Percentiles rank a stretch among this genome's conserved stretches.
Conservation (phyloP, 768 basidiomycete genomes). For the Thelephora aurantiotincta region DNA sequence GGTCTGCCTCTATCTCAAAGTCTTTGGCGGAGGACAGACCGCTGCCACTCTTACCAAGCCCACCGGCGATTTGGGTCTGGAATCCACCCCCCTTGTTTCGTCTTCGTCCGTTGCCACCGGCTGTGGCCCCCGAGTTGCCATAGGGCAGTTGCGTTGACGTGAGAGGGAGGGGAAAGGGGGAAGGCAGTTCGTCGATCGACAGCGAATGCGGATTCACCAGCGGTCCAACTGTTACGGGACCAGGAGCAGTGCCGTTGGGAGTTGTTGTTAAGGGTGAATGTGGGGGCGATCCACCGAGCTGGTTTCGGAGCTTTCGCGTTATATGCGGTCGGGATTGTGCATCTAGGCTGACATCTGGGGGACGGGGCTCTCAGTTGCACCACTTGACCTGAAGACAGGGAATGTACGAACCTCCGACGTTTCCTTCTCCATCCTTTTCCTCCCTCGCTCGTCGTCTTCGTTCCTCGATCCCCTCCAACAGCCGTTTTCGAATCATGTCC, state of each 20-base stretch:
- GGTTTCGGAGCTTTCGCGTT: conserved; percentile 76
- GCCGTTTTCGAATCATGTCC: conserved; percentile 59
- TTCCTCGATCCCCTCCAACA: conserved; percentile 79
- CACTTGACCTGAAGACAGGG: background rate
- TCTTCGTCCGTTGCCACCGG: conserved; percentile 19
- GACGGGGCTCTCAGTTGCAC: background rate
- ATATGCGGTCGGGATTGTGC: conserved; percentile 67
- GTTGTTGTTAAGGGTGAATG: conserved; percentile 33
- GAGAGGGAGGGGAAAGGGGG: conserved; percentile 68
- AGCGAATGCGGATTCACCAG: conserved; percentile 76
- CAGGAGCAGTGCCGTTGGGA: conserved; percentile 28
- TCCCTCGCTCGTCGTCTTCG: conserved; percentile 64
- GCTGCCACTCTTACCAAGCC: conserved; percentile 58
- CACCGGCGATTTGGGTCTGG: conserved; percentile 48
- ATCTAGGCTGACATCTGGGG: conserved; percentile 56
- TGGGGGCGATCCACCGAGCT: conserved; percentile 57
- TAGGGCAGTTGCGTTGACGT: conserved; percentile 32
- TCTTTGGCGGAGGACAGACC: conserved; percentile 49
- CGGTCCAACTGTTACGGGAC: conserved; percentile 54
- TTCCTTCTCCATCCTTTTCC: conserved; percentile 85
- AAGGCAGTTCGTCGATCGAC: conserved; percentile 75
- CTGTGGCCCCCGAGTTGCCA: conserved; percentile 9
- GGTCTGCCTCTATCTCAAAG: conserved; percentile 56
- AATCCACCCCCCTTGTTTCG: conserved; percentile 25
- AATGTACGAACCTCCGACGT: conserved; percentile 38